These are phyloP conservation scores for Wickerhamiella pararugosa DNA, from an alignment of 1,139 yeast genomes.

Conservation along the genomic window DNA sequence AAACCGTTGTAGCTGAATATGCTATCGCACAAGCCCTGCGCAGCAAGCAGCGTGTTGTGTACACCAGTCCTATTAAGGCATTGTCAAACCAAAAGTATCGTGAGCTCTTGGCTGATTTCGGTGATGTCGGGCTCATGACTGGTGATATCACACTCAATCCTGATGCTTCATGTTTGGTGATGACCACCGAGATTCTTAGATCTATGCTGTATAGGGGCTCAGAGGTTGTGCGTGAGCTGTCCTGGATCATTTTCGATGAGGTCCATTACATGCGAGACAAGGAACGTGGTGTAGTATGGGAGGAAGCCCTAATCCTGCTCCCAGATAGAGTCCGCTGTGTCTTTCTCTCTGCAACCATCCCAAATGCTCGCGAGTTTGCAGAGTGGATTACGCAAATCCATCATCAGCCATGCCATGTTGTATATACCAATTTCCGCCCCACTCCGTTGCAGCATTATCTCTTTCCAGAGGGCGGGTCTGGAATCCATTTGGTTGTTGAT, in stretches of 20 bases:
- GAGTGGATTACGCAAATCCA: conserved; percentile 97
- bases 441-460: conserved; percentile 95
- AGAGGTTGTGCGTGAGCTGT: conserved; percentile 90
- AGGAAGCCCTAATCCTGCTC: conserved; percentile 88
- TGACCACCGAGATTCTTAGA: conserved; percentile 94
- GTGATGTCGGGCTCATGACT: conserved; percentile 89
- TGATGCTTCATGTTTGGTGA: conserved; percentile 87
- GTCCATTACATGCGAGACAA: conserved; percentile 95
- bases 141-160: conserved; percentile 98
- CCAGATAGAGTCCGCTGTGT: conserved; percentile 90
- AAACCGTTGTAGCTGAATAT: conserved; percentile 96
- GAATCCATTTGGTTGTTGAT: conserved; percentile 92
- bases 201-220: conserved; percentile 96
- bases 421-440: conserved; percentile 96
- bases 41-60: conserved; percentile 81
- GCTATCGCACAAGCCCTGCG: conserved; percentile 88
- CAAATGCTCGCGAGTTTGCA: conserved; percentile 96
- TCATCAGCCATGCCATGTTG: conserved; percentile 94
- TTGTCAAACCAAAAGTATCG: conserved; percentile 87
- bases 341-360: conserved; percentile 88
- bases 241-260: conserved; percentile 93
- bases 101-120: conserved; percentile 67
- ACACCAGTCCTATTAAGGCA: conserved; percentile 89
- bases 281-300: conserved; percentile 99
- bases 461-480: conserved; percentile 96